Conservation (phyloP, 2,329 filamentous ascomycete genomes). For the Rachicladosporium sp. region DNA sequence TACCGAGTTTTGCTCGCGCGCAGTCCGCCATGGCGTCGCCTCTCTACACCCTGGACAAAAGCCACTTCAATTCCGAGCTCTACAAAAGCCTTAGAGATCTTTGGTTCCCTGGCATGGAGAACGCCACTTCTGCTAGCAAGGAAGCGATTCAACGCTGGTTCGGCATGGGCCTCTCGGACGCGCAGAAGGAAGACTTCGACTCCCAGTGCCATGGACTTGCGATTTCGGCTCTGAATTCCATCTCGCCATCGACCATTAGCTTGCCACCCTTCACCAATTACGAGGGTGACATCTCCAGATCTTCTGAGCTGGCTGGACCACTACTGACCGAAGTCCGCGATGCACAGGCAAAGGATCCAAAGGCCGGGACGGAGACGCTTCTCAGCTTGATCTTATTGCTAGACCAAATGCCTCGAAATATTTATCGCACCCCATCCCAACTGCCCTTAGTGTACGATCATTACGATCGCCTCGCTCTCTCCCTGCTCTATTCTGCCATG, state of each 20-base stretch:
- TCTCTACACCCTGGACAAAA: constrained; percentile 23
- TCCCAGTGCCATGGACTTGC: constrained; percentile 23
- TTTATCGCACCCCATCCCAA: constrained; percentile 38
- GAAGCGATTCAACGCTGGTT: constrained; percentile 27
- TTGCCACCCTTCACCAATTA: constrained; percentile 18
- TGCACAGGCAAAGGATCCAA: constrained; percentile 14
- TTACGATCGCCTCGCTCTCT: constrained; percentile 41
- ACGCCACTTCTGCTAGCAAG: constrained; percentile 15
- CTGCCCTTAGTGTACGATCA: constrained; percentile 39
- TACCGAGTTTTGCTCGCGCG: too few relatives aligned
- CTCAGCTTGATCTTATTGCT: constrained; percentile 45
- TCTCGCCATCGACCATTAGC: constrained; percentile 24
- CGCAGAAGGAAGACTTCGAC: constrained; percentile 28
- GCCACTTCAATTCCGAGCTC: constrained; percentile 28
- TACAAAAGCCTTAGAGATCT: constrained; percentile 25
- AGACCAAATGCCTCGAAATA: constrained; percentile 52
- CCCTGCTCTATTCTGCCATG: constrained; percentile 27
- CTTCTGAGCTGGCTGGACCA: constrained; percentile 20
- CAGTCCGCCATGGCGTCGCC: neutral
- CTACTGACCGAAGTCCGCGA: constrained; percentile 25
- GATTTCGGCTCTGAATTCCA: constrained; percentile 23
- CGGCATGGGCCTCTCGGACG: constrained; percentile 16
- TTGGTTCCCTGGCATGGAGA: constrained; percentile 29
- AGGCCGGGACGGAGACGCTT: constrained; percentile 20
- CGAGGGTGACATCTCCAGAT: constrained; percentile 13